Evolutionary conservation across 805 yeast genomes (phyloP).

Genomic region (Jamesozyma hellenica): DNA sequence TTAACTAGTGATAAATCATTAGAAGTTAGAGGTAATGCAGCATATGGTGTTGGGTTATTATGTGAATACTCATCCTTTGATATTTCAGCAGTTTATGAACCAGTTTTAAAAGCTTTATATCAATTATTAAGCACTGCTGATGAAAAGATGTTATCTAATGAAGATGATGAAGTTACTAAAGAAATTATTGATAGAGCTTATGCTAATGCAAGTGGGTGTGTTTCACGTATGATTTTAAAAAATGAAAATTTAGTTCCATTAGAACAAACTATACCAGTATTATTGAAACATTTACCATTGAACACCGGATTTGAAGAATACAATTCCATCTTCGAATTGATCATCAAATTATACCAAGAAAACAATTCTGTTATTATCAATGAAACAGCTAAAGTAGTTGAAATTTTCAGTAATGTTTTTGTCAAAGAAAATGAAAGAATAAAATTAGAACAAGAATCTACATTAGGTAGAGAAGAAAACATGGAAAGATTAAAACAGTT

Average conservation of each 20-base stretch:
- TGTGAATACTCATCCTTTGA: constrained; percentile 41
- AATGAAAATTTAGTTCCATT: constrained; percentile 66
- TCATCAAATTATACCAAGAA: constrained; percentile 60
- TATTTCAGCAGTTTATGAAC: constrained; percentile 53
- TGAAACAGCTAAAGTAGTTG: constrained; percentile 53
- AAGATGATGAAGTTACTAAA: constrained; percentile 61
- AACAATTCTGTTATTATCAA: constrained; percentile 45
- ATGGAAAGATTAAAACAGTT: constrained; percentile 72
- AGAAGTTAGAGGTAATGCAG: constrained; percentile 90
- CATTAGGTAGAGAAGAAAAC: constrained; percentile 79
- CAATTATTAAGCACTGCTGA: constrained; percentile 72
- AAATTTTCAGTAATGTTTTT: constrained; percentile 60
- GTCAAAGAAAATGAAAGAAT: constrained; percentile 65
- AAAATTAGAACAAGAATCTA: constrained; percentile 58
- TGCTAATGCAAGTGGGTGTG: constrained; percentile 96
- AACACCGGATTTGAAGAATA: constrained; percentile 87
- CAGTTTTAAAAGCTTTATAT: constrained; percentile 56
- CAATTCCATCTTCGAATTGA: constrained; percentile 73
- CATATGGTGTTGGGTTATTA: constrained; percentile 86
- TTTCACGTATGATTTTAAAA: constrained; percentile 78
- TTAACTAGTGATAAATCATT: constrained; percentile 66
- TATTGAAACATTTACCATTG: constrained; percentile 74
- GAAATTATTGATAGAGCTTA: constrained; percentile 74
- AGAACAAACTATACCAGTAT: constrained; percentile 61
- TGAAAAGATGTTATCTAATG: constrained; percentile 45